Evolutionary conservation across 192 early-diverging fungal species (phyloP).

Genomic region (Linnemannia hyalina): DNA sequence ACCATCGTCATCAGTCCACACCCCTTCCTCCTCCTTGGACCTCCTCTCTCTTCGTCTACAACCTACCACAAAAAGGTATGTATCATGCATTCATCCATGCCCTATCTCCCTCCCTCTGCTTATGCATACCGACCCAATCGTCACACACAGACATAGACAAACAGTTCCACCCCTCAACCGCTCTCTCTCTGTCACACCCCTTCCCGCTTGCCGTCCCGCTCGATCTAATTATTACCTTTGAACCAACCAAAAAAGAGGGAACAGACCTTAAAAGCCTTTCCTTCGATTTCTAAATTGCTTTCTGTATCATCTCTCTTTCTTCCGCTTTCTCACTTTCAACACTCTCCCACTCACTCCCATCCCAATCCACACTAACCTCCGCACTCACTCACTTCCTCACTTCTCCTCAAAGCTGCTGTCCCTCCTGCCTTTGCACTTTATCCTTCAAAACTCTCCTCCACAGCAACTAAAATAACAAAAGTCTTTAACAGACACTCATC

Average conservation of each 20-base stretch:
- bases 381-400: neutral
- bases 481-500: neutral
- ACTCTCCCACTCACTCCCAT: neutral
- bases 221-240: neutral
- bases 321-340: neutral
- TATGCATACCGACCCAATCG: too few species aligned
- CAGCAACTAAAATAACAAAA: too few species aligned
- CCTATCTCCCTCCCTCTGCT: too few species aligned
- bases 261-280: neutral
- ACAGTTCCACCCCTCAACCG: too few species aligned
- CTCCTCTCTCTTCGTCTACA: neutral
- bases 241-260: too few species aligned
- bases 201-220: neutral
- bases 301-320: neutral
- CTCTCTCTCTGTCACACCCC: too few species aligned
- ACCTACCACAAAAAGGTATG: neutral
- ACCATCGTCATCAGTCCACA: neutral
- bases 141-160: too few species aligned
- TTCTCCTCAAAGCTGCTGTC: neutral
- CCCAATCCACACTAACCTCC: neutral
- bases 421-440: neutral
- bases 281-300: neutral
- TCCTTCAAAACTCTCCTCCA: slow-evolving; percentile 5
- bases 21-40: neutral
- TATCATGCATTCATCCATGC: too few species aligned